phyloP scores from a whole-genome alignment of 345 rosid genomes.

The Acer saccharum region DNA sequence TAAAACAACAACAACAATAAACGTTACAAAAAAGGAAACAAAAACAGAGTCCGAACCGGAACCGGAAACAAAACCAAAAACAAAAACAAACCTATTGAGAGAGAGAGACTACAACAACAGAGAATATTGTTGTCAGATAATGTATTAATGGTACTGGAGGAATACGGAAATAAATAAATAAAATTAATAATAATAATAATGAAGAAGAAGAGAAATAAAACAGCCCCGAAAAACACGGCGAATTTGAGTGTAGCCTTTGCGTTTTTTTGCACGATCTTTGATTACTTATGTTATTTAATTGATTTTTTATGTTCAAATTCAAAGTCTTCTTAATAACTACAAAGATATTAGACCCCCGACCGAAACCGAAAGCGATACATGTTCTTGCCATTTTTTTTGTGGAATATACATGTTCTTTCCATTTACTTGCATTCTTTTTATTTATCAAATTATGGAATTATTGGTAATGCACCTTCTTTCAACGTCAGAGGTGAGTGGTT shows the following conservation, averaged over 20 bases:
- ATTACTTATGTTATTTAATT: too few relatives aligned
- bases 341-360: background rate
- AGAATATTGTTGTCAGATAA: background rate
- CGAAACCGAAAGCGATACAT: background rate
- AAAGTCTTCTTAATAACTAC: background rate
- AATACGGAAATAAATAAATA: background rate
- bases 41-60: background rate
- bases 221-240: background rate
- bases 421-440: background rate
- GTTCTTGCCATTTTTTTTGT: background rate
- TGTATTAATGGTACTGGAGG: background rate
- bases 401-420: background rate
- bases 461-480: too few relatives aligned
- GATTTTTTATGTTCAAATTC: too few relatives aligned
- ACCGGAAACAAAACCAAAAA: background rate
- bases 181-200: too few relatives aligned
- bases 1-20: background rate
- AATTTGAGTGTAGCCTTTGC: too few relatives aligned
- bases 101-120: background rate
- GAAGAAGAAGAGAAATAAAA: too few relatives aligned
- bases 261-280: too few relatives aligned
- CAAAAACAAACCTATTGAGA: background rate
- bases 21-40: background rate
- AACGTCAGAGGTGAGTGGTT: too few relatives aligned
- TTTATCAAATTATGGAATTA: too few relatives aligned